Evolutionary conservation across 169 alveolate species (phyloP), one percentile per base, ranked within the genome.

Genomic region (Eimeria mitis): DNA sequence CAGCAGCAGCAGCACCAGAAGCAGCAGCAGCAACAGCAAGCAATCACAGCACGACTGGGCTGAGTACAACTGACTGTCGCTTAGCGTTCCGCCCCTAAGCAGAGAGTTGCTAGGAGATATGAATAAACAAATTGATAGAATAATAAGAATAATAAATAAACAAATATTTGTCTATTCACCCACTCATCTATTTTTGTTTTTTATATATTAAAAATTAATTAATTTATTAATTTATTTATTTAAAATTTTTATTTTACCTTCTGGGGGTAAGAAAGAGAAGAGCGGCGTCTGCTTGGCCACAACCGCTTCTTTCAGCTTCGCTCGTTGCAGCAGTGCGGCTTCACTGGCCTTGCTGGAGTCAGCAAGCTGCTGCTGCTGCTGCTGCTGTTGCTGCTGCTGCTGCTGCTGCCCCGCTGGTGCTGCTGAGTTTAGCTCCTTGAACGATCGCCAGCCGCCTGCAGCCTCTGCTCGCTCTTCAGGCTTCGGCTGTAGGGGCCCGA

Each of bases 241-340:
- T 70, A 11, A 11, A 3, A 11, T 31, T 3, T 47, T 14, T 37
- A 21, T 23, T 65, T 23, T 78, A 81, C 89, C 89, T 52, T 81
- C 89, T 49, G 89, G 49, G 34, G 89, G 89, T 16, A 81, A 40
- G 54, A 81, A 42, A 52, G 73, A 34, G 71, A 81, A 52, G 89
- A 81, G 65, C 0, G 47, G 52, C 71, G 89, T 81, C 71, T 81
- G 89, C 47, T 49, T 21, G 25, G 44, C 56, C 73, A 7, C 59
- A n/a, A 40, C 44, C 28, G 89, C 59, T 37, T 81, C 89, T 28
- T 81, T 81, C 44, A 81, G 73, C 44, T 81, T 81, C 63, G 71
- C 89, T 52, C 56, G 47, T 28, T 52, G 44, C 89, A 47, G 47
- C 71, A 81, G 49, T 23, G 71, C n/a, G n/a, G 44, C 89, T 34